phyloP scores from a whole-genome alignment of 2,329 filamentous ascomycete genomes.

The Phialophora verrucosa region DNA sequence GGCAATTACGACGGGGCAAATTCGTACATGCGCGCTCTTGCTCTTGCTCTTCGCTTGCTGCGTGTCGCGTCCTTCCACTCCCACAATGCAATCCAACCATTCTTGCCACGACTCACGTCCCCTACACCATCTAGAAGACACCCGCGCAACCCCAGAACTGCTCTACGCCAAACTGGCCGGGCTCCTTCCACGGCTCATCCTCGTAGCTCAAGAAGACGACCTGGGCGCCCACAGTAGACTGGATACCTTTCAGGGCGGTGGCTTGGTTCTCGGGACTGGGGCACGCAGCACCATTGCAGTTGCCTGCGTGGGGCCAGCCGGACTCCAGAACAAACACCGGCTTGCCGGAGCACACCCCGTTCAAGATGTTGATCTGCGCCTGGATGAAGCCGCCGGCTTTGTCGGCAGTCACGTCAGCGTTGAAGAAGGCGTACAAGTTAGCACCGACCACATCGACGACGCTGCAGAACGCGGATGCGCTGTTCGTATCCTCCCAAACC shows the following conservation, averaged over 20 bases:
- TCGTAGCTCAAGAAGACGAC: conserved; percentile 81
- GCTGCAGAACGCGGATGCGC: conserved; percentile 64
- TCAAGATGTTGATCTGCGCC: conserved; percentile 73
- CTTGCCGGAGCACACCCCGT: conserved; percentile 72
- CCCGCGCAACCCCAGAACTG: conserved; percentile 74
- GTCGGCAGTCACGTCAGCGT: conserved; percentile 66
- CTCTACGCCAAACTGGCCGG: conserved; percentile 74
- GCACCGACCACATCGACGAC: conserved; percentile 78
- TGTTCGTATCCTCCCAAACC: conserved; percentile 66
- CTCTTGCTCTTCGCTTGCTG: conserved; percentile 11
- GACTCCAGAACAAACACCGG: conserved; percentile 83
- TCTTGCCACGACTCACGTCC: background rate
- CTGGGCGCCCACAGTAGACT: conserved; percentile 67
- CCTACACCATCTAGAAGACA: conserved; percentile 52
- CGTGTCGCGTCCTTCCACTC: background rate
- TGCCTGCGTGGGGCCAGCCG: conserved; percentile 80
- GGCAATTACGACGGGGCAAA: conserved; percentile 13
- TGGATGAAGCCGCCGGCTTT: conserved; percentile 78
- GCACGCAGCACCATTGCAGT: conserved; percentile 73
- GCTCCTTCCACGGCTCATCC: conserved; percentile 81
- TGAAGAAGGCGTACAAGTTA: conserved; percentile 97
- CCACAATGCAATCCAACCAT: background rate
- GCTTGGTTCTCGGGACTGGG: conserved; percentile 71
- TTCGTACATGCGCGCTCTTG: conserved; percentile 12
- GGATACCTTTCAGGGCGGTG: conserved; percentile 73